phyloP scores from a whole-genome alignment of 2,329 filamentous ascomycete genomes.

The Pestalotiopsis sp. region DNA sequence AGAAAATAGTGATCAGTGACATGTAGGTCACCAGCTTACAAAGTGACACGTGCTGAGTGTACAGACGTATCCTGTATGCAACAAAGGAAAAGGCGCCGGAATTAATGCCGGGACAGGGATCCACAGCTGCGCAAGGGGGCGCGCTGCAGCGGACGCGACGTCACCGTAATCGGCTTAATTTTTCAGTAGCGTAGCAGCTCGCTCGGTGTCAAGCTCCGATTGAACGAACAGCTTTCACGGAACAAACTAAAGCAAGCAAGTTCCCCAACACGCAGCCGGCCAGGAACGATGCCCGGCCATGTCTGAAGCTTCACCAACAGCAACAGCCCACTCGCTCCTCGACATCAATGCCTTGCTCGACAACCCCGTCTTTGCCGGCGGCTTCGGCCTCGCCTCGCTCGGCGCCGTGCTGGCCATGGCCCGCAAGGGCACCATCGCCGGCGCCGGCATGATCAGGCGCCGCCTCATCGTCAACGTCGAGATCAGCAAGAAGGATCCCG shows the following conservation, averaged over 20 bases:
- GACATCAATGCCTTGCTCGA: constrained; percentile 62
- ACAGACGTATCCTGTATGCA: no score
- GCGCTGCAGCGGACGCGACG: not conserved
- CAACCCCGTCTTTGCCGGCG: constrained; percentile 68
- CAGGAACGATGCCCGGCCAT: constrained; percentile 21
- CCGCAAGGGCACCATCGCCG: constrained; percentile 74
- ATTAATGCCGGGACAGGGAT: not conserved
- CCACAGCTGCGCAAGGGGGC: not conserved
- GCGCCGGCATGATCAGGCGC: constrained; percentile 74
- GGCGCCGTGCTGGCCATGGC: constrained; percentile 81
- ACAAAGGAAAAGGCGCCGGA: not conserved
- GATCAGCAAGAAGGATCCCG: constrained; percentile 90
- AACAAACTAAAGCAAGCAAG: not conserved
- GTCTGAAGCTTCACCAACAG: constrained; percentile 28
- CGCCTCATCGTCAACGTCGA: constrained; percentile 94
- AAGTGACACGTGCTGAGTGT: not conserved
- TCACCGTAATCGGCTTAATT: constrained; percentile 1
- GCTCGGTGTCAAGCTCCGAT: not conserved
- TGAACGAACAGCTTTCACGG: not conserved
- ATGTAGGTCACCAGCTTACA: not conserved
- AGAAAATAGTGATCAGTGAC: not conserved
- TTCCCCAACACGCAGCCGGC: not conserved
- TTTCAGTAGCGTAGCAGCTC: not conserved
- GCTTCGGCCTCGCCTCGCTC: constrained; percentile 88
- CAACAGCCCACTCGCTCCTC: constrained; percentile 29